phyloP scores from a whole-genome alignment of 495 filamentous ascomycete species.

The Penicillium arizonense region DNA sequence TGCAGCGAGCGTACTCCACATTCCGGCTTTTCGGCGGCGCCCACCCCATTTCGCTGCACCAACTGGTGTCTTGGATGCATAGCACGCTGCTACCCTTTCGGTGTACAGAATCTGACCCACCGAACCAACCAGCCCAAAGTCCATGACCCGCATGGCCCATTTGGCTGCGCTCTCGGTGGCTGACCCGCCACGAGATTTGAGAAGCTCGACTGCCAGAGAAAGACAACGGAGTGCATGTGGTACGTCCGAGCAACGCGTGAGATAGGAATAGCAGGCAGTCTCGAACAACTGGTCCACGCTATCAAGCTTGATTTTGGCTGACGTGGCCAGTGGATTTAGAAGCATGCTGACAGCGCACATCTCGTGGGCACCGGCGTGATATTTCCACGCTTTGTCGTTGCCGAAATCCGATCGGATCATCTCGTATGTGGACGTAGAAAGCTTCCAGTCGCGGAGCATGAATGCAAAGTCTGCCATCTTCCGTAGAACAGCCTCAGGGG shows the following conservation, averaged over 20 bases:
- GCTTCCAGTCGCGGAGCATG: constrained; percentile 92
- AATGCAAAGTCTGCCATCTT: constrained; percentile 94
- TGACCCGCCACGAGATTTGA: constrained; percentile 72
- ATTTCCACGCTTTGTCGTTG: constrained; percentile 95
- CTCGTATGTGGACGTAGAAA: constrained; percentile 89
- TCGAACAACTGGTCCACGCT: constrained; percentile 82
- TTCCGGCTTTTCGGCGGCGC: constrained; percentile 75
- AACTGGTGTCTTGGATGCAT: constrained; percentile 65
- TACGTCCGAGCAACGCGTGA: constrained; percentile 72
- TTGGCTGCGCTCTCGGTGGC: constrained; percentile 82
- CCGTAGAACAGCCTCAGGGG: constrained; percentile 85
- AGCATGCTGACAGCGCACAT: constrained; percentile 85
- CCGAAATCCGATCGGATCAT: constrained; percentile 81
- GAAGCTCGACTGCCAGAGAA: constrained; percentile 73
- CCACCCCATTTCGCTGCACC: constrained; percentile 65
- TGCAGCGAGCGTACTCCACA: constrained; percentile 84
- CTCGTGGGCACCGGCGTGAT: constrained; percentile 89
- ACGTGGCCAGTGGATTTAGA: constrained; percentile 66
- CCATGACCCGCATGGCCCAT: constrained; percentile 79
- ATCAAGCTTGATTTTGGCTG: constrained; percentile 72
- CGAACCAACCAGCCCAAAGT: constrained; percentile 68
- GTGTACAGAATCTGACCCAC: constrained; percentile 76
- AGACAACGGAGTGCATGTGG: constrained; percentile 78
- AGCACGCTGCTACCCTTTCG: constrained; percentile 83
- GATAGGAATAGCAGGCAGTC: constrained; percentile 85